These are phyloP conservation scores for Nidularia sp. DNA, from an alignment of 768 basidiomycete genomes.

Conservation along the genomic window DNA sequence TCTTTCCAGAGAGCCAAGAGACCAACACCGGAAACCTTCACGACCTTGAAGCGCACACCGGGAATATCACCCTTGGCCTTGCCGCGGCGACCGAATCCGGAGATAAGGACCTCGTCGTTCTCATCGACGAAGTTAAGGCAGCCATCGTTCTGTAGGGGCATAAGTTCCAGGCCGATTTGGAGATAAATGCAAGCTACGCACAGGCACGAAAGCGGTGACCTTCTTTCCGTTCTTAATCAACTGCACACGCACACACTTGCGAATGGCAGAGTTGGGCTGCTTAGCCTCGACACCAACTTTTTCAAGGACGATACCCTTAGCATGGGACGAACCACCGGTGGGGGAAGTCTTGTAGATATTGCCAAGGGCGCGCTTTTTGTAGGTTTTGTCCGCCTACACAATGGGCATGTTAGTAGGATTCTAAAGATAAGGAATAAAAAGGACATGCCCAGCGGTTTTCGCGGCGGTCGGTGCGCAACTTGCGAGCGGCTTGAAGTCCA, in stretches of 20 bases:
- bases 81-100: slow-evolving; percentile 99
- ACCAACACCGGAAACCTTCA: slow-evolving; percentile 99
- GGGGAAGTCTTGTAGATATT: slow-evolving; percentile 99
- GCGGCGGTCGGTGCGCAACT: slow-evolving; percentile 90
- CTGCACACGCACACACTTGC: slow-evolving; percentile 99
- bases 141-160: slow-evolving; percentile 73
- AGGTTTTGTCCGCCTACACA: slow-evolving; percentile 88
- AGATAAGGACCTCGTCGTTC: slow-evolving; percentile 99
- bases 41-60: slow-evolving; percentile 99
- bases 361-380: slow-evolving; percentile 99
- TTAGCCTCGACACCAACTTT: slow-evolving; percentile 99
- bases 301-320: slow-evolving; percentile 99
- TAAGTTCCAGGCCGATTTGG: neutral
- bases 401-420: slow-evolving; percentile 4
- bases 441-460: slow-evolving; percentile 93
- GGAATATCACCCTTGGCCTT: slow-evolving; percentile 99
- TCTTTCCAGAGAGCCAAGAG: slow-evolving; percentile 98
- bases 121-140: slow-evolving; percentile 98
- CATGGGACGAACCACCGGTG: slow-evolving; percentile 98
- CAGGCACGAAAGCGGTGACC: slow-evolving; percentile 99
- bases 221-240: slow-evolving; percentile 99
- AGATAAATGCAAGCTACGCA: slow-evolving; percentile 33
- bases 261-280: slow-evolving; percentile 99
- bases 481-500: slow-evolving; percentile 98
- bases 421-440: slow-evolving; percentile 4